Base-by-base conservation (phyloP, 2,329 filamentous ascomycete genomes). In the Ophiocordyceps camponoti-leonardi region DNA sequence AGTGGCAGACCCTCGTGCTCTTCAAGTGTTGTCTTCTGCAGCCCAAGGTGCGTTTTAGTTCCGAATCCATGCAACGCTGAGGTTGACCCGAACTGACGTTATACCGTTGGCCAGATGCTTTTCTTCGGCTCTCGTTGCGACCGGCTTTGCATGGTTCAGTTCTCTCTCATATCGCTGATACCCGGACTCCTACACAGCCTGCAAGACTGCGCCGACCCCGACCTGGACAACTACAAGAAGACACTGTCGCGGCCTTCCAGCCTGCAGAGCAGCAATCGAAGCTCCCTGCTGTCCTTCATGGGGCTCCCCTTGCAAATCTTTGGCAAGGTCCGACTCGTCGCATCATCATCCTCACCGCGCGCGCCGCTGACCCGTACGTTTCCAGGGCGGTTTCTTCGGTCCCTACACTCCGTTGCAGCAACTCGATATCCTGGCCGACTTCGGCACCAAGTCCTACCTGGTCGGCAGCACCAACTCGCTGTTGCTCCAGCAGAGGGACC, bases 121-220 rank as follows among this genome's bases (percentile, higher is more conserved):
- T 96, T 98, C 67, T 98, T 96, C 56, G 88, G 92, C 50, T 87
- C 90, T n/a, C 80, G 87, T 54, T 96, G 92, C 63, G 92, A 98
- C 63, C 77, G 84, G 51, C 68, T 98, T 53, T 98, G 92, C 73
- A 94, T 96, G 84, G 88, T 94, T 65, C 92, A 98, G 62, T 98
- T 96, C 67, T 92, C 90, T 41, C 75, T 98, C 42, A 82, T 98
- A 54, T 95, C 90, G 45, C 71, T 98, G 56, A 93, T 98, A 67
- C 92, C 92, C 42, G 87, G 88, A 48, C 76, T 98, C 47, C 80
- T 96, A 56, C 79, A 86, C 56, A 86, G 83, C 55, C 74, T 98
- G n/a, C 81, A 93, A 64, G 92, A 98, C 65, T 93, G 86, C 56
- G 90, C 92, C 44, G 87, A 94, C 58, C 92, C 92, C n/a, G 82